A percentile compares a stretch with the other conserved stretches of the same genome.
phyloP scores from a whole-genome alignment of 2,329 filamentous ascomycete genomes.

The Geoglossum cookeanum region DNA sequence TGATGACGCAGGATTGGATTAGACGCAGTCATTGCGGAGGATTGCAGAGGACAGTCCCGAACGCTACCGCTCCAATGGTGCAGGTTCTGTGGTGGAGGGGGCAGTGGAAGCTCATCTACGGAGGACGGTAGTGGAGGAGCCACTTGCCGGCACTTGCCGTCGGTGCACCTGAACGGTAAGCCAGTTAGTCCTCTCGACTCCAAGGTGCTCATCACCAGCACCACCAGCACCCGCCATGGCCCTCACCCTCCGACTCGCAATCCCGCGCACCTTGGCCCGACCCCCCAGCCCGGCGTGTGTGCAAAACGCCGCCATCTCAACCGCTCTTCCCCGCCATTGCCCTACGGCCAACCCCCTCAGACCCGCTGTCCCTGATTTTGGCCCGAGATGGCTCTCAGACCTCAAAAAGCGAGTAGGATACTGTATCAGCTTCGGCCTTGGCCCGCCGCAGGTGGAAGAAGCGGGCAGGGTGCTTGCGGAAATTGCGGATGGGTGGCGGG shows the following conservation, averaged over 20 bases:
- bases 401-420: conserved; percentile 48
- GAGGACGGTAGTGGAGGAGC: neutral
- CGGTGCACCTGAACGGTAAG: neutral
- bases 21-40: neutral
- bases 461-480: conserved; percentile 40
- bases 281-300: neutral
- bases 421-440: conserved; percentile 56
- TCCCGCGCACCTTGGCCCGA: neutral
- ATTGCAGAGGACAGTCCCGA: neutral
- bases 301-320: neutral
- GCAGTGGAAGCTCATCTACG: neutral
- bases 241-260: neutral
- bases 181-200: neutral
- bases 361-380: conserved; percentile 8
- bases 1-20: conserved; percentile 39
- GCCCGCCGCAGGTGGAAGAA: conserved; percentile 33
- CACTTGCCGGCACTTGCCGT: neutral
- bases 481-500: conserved; percentile 48
- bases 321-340: neutral
- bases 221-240: neutral
- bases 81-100: neutral
- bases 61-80: neutral
- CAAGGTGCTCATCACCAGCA: neutral
- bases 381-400: conserved; percentile 50
- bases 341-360: neutral